Conservation (phyloP, 2,329 filamentous ascomycete genomes). For the Simplicillium aogashimaense region DNA sequence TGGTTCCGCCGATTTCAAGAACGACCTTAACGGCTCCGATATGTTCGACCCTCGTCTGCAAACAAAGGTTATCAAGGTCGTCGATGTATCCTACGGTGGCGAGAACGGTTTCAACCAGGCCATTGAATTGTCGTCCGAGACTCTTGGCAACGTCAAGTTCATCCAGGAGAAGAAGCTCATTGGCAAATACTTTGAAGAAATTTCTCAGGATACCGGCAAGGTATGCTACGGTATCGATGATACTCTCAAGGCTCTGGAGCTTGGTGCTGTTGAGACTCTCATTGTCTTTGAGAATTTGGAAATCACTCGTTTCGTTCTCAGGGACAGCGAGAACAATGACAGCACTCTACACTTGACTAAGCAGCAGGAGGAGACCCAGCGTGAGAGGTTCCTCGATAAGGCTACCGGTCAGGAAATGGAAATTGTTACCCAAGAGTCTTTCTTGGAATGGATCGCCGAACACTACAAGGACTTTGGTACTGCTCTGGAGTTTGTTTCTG, state of each 20-base stretch:
- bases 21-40: slow-evolving; percentile 94
- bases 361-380: slow-evolving; percentile 57
- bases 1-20: slow-evolving; percentile 98
- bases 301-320: slow-evolving; percentile 83
- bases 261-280: slow-evolving; percentile 85
- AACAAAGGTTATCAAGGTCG: slow-evolving; percentile 97
- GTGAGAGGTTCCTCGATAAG: slow-evolving; percentile 87
- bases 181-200: slow-evolving; percentile 97
- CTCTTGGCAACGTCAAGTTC: slow-evolving; percentile 97
- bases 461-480: slow-evolving; percentile 98
- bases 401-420: slow-evolving; percentile 97
- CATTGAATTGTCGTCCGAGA: slow-evolving; percentile 91
- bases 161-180: slow-evolving; percentile 99
- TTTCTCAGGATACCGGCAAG: slow-evolving; percentile 92
- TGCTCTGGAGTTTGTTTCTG: slow-evolving; percentile 91
- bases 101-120: slow-evolving; percentile 99
- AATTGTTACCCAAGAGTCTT: slow-evolving; percentile 73
- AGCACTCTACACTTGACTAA: slow-evolving; percentile 82
- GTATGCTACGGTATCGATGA: slow-evolving; percentile 98
- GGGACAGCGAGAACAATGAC: slow-evolving; percentile 64
- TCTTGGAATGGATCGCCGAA: slow-evolving; percentile 99
- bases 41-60: slow-evolving; percentile 90
- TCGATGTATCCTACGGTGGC: slow-evolving; percentile 96
- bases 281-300: slow-evolving; percentile 98
- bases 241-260: slow-evolving; percentile 90